A percentile compares a stretch with the other conserved stretches of the same genome.
Evolutionary conservation across 2,329 filamentous ascomycete species (phyloP).

Genomic region (Pseudogymnoascus sp.): DNA sequence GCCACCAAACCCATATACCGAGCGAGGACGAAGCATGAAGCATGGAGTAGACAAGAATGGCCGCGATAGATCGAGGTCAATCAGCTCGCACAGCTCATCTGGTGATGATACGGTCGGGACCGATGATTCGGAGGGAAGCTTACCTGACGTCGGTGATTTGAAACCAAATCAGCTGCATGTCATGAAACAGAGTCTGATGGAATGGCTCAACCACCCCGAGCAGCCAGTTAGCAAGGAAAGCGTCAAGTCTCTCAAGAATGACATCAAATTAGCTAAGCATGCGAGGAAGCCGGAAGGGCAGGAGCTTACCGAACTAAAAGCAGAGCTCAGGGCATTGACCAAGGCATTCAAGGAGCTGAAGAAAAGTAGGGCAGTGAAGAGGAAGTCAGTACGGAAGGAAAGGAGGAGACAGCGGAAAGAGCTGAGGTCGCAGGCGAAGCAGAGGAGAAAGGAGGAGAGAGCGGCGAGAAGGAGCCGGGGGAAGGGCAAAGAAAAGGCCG

Average conservation of each 20-base stretch:
- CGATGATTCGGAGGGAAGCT: not conserved
- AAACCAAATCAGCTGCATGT: slow-evolving; percentile 41
- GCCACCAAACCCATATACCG: not conserved
- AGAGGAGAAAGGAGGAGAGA: slow-evolving; percentile 17
- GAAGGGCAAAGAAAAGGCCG: slow-evolving; percentile 29
- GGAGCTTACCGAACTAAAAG: slow-evolving; percentile 34
- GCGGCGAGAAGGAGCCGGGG: slow-evolving; percentile 21
- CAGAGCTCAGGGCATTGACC: slow-evolving; percentile 39
- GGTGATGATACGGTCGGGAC: not conserved
- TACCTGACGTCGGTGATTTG: slow-evolving; percentile 43
- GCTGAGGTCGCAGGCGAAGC: slow-evolving; percentile 11
- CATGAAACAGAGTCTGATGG: slow-evolving; percentile 36
- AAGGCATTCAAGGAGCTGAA: slow-evolving; percentile 38
- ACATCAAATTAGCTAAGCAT: slow-evolving; percentile 37
- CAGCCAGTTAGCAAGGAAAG: slow-evolving; percentile 41
- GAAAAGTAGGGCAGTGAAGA: slow-evolving; percentile 29
- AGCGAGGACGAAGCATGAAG: not conserved
- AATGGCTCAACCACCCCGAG: slow-evolving; percentile 44
- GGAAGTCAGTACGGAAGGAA: slow-evolving; percentile 22
- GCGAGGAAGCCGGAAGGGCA: slow-evolving; percentile 13
- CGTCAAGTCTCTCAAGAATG: slow-evolving; percentile 35
- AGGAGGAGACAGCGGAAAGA: slow-evolving; percentile 11
- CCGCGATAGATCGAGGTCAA: slow-evolving; percentile 18
- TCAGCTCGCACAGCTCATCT: slow-evolving; percentile 23
- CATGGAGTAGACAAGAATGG: not conserved